Base-by-base conservation (phyloP, 1,284 basidiomycete species). In the Rhodotorula sp. region DNA sequence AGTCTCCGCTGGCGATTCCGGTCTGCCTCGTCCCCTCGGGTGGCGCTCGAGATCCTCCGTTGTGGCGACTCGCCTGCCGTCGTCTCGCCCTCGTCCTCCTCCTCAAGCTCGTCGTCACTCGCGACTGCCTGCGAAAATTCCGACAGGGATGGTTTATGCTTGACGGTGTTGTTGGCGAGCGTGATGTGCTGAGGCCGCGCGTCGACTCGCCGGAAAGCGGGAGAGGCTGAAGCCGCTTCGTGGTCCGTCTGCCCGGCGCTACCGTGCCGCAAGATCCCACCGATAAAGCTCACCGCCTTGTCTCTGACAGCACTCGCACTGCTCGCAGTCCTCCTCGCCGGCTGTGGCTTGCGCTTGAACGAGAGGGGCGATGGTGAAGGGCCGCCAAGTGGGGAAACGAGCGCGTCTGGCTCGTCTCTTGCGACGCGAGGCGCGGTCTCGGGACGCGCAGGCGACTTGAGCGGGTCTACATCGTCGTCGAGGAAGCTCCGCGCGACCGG, bases 331-430 rank as follows among this genome's bases (percentile, higher is more conserved):
- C 26, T 68, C 59, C 54, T 8, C 54, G 54, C 8, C 6, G n/a
- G 54, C 16, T 55, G 38, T 43, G 38, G 38, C 38, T 55, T 55
- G 23, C 70, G 67, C 54, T 74, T 74, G 70, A 74, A 74, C 16
- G 70, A 69, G 49, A 74, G 47, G 10, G 72, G 72, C 21, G 67
- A 26, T 21, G 47, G 49, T 18, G 68, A 21, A 48, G 28, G 47
- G 19, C 28, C 49, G 26, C 12, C 26, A 18, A 28, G 54, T 55
- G 54, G 54, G 54, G 54, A 55, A 55, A 10, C 28, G 26, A 26
- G n/a, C n/a, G n/a, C 54, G 43, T 63, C 62, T 38, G 12, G 10
- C 15, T 10, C 26, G 19, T 19, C 48, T 48, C 23, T 12, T 23
- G 23, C 18, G n/a, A 14, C 7, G 34, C 5, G 31, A 15, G 56